phyloP scores from a whole-genome alignment of 2,329 filamentous ascomycete species.

The Beauveria bassiana region DNA sequence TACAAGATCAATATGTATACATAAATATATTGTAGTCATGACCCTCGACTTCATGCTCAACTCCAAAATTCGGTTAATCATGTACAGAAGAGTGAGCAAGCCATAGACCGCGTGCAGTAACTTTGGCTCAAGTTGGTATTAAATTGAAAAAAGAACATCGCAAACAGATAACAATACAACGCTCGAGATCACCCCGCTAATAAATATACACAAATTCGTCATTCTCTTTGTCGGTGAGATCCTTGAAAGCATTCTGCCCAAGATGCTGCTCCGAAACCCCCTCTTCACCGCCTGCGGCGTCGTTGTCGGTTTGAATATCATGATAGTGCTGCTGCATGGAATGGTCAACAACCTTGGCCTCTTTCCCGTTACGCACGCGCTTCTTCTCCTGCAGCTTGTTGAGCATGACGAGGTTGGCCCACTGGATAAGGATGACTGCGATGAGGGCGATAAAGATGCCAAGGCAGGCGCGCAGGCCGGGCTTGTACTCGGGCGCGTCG shows the following conservation, averaged over 20 bases:
- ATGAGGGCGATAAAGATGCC: conserved; percentile 47
- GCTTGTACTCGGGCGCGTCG: conserved; percentile 51
- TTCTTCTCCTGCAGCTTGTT: conserved; percentile 49
- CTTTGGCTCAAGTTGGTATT: no score
- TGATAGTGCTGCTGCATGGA: conserved; percentile 51
- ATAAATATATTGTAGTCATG: no score
- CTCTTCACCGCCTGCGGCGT: conserved; percentile 22
- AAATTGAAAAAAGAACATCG: background rate
- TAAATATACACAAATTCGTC: conserved; percentile 62
- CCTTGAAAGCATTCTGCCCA: conserved; percentile 46
- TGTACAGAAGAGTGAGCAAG: background rate
- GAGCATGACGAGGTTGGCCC: conserved; percentile 44
- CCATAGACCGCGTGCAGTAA: no score
- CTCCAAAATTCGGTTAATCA: no score
- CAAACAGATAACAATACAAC: background rate
- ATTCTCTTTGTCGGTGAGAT: conserved; percentile 58
- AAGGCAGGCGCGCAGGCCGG: conserved; percentile 48
- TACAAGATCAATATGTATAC: no score
- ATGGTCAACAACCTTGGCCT: conserved; percentile 48
- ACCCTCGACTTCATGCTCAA: no score
- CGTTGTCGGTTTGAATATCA: conserved; percentile 12
- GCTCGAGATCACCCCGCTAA: conserved; percentile 20
- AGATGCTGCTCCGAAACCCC: conserved; percentile 19
- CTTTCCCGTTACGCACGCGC: conserved; percentile 52
- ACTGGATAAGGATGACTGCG: conserved; percentile 44